These are phyloP conservation scores for Aegilops speltoides DNA, from an alignment of 176 grass and related monocot species.

Conservation along the genomic window DNA sequence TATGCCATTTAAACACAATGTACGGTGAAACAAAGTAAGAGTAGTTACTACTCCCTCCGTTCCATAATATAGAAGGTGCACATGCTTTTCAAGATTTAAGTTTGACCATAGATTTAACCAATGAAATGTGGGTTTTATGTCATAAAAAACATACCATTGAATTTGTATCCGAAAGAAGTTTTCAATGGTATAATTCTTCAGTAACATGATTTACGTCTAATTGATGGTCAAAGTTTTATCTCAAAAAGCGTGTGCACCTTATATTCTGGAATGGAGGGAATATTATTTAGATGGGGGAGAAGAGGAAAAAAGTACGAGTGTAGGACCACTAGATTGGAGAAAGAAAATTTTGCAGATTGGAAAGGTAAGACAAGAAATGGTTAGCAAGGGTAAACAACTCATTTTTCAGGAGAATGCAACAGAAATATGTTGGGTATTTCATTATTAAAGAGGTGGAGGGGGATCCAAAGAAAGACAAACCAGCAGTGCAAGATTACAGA, in stretches of 20 bases:
- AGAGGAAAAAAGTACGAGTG: background rate
- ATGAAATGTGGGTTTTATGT: too few relatives aligned
- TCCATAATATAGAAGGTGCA: too few relatives aligned
- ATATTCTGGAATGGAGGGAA: too few relatives aligned
- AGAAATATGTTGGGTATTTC: background rate
- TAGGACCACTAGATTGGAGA: background rate
- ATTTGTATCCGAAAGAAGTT: too few relatives aligned
- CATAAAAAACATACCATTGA: too few relatives aligned
- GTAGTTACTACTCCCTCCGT: background rate
- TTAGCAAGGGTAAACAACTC: background rate
- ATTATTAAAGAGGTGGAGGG: background rate
- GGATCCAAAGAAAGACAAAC: background rate
- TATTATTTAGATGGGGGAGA: background rate
- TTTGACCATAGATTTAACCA: too few relatives aligned
- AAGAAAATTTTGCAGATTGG: background rate
- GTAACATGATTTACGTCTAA: too few relatives aligned
- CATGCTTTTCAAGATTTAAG: too few relatives aligned
- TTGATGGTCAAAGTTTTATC: too few relatives aligned
- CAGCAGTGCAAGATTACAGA: background rate
- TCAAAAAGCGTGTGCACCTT: too few relatives aligned
- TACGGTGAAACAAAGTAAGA: slow-evolving; percentile 13
- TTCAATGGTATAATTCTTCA: too few relatives aligned
- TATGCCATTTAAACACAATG: background rate
- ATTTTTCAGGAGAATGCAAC: background rate
- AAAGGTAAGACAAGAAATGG: background rate